A percentile compares a stretch with the other conserved stretches of the same genome.
Evolutionary conservation across 2,329 filamentous ascomycete genomes (phyloP).

Genomic region (Fusarium odoratissimum): DNA sequence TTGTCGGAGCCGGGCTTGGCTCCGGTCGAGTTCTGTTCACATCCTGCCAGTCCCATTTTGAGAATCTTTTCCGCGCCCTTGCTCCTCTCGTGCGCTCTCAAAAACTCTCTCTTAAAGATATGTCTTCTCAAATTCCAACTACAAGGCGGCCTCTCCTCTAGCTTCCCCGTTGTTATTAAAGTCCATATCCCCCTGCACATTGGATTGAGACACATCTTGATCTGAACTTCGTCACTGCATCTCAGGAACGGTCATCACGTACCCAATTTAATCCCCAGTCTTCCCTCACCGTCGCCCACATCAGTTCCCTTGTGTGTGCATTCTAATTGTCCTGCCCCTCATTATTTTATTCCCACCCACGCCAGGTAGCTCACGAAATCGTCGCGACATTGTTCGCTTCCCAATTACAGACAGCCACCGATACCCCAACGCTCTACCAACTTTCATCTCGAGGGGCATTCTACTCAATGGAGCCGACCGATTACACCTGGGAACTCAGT

Average conservation of each 20-base stretch:
- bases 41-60: slow-evolving; percentile 46
- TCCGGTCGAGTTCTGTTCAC: slow-evolving; percentile 47
- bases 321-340: slow-evolving; percentile 33
- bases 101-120: slow-evolving; percentile 43
- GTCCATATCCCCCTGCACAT: slow-evolving; percentile 14
- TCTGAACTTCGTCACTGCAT: slow-evolving; percentile 13
- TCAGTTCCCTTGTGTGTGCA: slow-evolving; percentile 27
- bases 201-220: slow-evolving; percentile 27
- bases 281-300: slow-evolving; percentile 27
- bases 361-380: slow-evolving; percentile 25
- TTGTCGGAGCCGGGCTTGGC: slow-evolving; percentile 48
- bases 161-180: slow-evolving; percentile 34
- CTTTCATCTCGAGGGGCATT: slow-evolving; percentile 9
- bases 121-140: slow-evolving; percentile 36
- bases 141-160: slow-evolving; percentile 37
- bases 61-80: slow-evolving; percentile 46
- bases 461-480: slow-evolving; percentile 41
- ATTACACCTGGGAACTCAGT: slow-evolving; percentile 24
- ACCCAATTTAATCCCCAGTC: slow-evolving; percentile 36
- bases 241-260: slow-evolving; percentile 31
- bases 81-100: slow-evolving; percentile 38
- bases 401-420: slow-evolving; percentile 10
- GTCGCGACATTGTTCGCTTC: slow-evolving; percentile 24
- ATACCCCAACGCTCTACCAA: slow-evolving; percentile 28
- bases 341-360: slow-evolving; percentile 35